These are phyloP conservation scores for Loxodes magnus DNA, from an alignment of 73 alveolate genomes.

Conservation along the genomic window DNA sequence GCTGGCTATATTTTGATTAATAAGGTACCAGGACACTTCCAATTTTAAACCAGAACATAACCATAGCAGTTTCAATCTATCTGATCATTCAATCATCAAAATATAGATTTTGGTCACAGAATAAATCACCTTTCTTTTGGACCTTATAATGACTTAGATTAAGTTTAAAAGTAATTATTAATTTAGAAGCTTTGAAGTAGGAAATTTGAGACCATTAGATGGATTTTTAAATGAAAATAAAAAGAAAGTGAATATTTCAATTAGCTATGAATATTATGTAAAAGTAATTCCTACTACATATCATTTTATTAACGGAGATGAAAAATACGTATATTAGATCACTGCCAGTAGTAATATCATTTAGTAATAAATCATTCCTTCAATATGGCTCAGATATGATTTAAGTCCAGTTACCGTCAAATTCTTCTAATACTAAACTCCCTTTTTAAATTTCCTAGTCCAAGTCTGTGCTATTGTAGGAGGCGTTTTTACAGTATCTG, in stretches of 20 bases:
- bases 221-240: constrained; percentile 15
- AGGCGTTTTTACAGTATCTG: constrained; percentile 96
- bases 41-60: constrained; percentile 71
- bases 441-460: constrained; percentile 59
- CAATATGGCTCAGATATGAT: constrained; percentile 62
- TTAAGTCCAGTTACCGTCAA: constrained; percentile 93
- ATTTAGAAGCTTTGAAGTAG: too few species aligned
- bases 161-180: constrained; percentile 44
- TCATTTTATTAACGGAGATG: constrained; percentile 36
- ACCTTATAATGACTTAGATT: constrained; percentile 33
- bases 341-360: constrained; percentile 50
- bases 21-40: constrained; percentile 83
- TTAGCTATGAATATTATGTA: constrained; percentile 63
- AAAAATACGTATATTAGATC: constrained; percentile 63
- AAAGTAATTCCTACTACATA: constrained; percentile 88
- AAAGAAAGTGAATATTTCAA: constrained; percentile 14
- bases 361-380: not conserved
- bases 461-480: constrained; percentile 96
- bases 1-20: constrained; percentile 68
- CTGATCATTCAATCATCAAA: not conserved
- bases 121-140: constrained; percentile 86
- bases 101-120: constrained; percentile 66
- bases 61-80: constrained; percentile 24
- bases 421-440: constrained; percentile 65
- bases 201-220: constrained; percentile 64